phyloP scores from a whole-genome alignment of 805 yeast genomes.

The Candida ficus region DNA sequence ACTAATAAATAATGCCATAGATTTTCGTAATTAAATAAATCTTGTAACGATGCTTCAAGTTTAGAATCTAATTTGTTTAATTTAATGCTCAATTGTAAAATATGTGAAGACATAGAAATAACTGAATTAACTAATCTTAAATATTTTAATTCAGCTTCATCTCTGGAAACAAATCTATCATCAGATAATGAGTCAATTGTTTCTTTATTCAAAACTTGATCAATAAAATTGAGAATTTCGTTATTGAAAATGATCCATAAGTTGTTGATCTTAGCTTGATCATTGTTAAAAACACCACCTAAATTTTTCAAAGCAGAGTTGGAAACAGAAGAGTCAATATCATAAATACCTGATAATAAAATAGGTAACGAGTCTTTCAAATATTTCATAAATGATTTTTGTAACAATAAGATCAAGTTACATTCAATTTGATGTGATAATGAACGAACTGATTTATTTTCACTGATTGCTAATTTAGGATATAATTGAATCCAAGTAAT shows the following conservation, averaged over 20 bases:
- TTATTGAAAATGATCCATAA: slow-evolving; percentile 56
- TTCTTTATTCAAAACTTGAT: slow-evolving; percentile 51
- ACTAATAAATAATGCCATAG: slow-evolving; percentile 39
- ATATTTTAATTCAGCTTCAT: slow-evolving; percentile 63
- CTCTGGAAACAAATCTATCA: slow-evolving; percentile 59
- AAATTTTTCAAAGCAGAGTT: slow-evolving; percentile 44
- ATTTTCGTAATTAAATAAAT: slow-evolving; percentile 36
- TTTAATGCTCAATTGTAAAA: slow-evolving; percentile 22
- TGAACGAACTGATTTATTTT: slow-evolving; percentile 58
- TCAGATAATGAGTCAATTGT: slow-evolving; percentile 64
- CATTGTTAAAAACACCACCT: slow-evolving; percentile 48
- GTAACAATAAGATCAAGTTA: slow-evolving; percentile 40
- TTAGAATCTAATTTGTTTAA: slow-evolving; percentile 21
- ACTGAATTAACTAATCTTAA: slow-evolving; percentile 49
- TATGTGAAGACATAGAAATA: slow-evolving; percentile 39
- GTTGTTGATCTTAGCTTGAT: slow-evolving; percentile 46
- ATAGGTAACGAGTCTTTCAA: slow-evolving; percentile 68
- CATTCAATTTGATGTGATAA: slow-evolving; percentile 64
- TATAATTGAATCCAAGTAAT: slow-evolving; percentile 76
- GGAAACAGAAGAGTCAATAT: slow-evolving; percentile 59
- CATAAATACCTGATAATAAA: slow-evolving; percentile 69
- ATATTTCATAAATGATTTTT: slow-evolving; percentile 57
- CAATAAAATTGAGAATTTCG: slow-evolving; percentile 51
- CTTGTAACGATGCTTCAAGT: slow-evolving; percentile 17
- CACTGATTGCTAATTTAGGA: slow-evolving; percentile 72